Percentiles rank a stretch among this genome's conserved stretches.
phyloP scores from a whole-genome alignment of 176 grass and related monocot genomes.

The Oryza australiensis region DNA sequence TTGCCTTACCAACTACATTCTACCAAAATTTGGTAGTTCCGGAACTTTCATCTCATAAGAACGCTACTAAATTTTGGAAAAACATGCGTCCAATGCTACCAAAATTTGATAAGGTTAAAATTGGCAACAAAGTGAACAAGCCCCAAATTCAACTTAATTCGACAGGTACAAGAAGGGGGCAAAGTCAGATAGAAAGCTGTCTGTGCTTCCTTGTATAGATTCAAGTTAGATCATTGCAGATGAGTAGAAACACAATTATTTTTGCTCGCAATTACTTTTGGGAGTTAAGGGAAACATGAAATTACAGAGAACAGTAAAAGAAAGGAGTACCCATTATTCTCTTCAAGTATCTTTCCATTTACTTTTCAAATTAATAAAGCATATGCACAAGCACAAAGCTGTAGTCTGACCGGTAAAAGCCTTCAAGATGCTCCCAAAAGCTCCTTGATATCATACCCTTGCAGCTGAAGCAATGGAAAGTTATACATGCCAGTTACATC shows the following conservation, averaged over 20 bases:
- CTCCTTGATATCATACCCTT: constrained; percentile 97
- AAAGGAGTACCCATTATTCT: constrained; percentile 3
- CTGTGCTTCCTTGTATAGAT: constrained; percentile 1
- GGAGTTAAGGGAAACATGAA: constrained; percentile 5
- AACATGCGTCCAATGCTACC: too few relatives aligned
- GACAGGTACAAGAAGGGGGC: background rate
- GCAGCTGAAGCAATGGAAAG: constrained; percentile 58
- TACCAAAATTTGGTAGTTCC: too few relatives aligned
- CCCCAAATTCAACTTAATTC: background rate
- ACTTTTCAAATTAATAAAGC: constrained; percentile 6
- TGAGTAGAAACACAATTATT: background rate
- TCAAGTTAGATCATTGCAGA: background rate
- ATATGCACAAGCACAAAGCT: constrained; percentile 13
- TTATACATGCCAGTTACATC: constrained; percentile 2
- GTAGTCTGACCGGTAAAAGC: background rate
- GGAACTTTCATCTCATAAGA: too few relatives aligned
- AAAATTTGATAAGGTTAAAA: too few relatives aligned
- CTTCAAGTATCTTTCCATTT: constrained; percentile 17
- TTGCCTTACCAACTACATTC: too few relatives aligned
- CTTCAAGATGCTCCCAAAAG: constrained; percentile 77
- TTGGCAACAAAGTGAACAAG: too few relatives aligned
- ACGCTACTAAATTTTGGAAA: too few relatives aligned
- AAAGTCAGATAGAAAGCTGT: background rate
- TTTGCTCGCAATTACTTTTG: background rate
- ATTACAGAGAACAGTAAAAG: background rate